Conservation (phyloP, 2,329 filamentous ascomycete species). For the Arthrobotrys pseudoclavata region DNA sequence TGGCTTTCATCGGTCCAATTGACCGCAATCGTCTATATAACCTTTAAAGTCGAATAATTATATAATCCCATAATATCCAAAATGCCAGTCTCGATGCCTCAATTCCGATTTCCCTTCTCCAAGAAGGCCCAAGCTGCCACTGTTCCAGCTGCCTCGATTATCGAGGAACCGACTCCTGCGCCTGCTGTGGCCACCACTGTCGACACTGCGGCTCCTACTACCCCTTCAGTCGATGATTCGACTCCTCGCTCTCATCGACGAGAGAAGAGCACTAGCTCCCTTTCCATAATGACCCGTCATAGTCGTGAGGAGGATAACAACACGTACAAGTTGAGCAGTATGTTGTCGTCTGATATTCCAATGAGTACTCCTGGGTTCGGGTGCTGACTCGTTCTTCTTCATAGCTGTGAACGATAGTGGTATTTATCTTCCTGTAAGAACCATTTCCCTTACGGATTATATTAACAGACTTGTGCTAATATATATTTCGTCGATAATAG, state of each 20-base stretch:
- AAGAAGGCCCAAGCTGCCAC: slow-evolving; percentile 36
- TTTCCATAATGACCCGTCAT: slow-evolving; percentile 50
- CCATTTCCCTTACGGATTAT: not conserved
- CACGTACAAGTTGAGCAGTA: slow-evolving; percentile 63
- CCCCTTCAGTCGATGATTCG: slow-evolving; percentile 31
- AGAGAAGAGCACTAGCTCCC: slow-evolving; percentile 51
- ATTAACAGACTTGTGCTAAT: slow-evolving; percentile 20
- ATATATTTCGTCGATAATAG: slow-evolving; percentile 66
- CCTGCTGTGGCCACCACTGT: not conserved
- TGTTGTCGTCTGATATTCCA: slow-evolving; percentile 1
- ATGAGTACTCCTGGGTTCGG: slow-evolving; percentile 60
- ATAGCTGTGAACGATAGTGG: slow-evolving; percentile 95
- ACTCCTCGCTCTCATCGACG: slow-evolving; percentile 47
- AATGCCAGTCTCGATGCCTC: slow-evolving; percentile 58
- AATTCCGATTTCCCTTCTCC: slow-evolving; percentile 59
- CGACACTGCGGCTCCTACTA: not conserved
- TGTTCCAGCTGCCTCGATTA: slow-evolving; percentile 13
- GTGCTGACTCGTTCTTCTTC: slow-evolving; percentile 64
- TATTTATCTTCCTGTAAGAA: slow-evolving; percentile 87
- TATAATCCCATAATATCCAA: slow-evolving; percentile 32
- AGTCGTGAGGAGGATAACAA: slow-evolving; percentile 61
- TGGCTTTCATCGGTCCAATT: slow-evolving; percentile 20
- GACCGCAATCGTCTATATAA: slow-evolving; percentile 1
- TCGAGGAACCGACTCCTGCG: slow-evolving; percentile 36
- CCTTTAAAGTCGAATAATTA: slow-evolving; percentile 10